These are phyloP conservation scores for Suillus occidentalis DNA, from an alignment of 768 basidiomycete species.

Conservation along the genomic window DNA sequence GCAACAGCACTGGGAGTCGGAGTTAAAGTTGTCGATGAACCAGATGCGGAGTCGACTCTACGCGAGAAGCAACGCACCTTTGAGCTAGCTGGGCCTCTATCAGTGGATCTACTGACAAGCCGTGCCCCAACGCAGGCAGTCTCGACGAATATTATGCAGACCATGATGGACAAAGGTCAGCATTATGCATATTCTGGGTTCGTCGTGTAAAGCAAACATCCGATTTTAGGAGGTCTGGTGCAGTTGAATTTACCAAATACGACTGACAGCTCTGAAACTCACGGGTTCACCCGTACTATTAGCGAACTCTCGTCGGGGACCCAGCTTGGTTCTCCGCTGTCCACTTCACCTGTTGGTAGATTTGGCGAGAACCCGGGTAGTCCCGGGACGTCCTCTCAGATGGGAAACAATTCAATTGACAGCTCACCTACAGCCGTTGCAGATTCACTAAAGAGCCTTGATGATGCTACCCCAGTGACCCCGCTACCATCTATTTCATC, in stretches of 20 bases:
- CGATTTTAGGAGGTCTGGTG: constrained; percentile 50
- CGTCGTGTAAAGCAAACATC: not conserved
- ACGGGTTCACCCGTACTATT: constrained; percentile 43
- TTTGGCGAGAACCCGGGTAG: constrained; percentile 1
- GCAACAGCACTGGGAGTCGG: constrained; percentile 64
- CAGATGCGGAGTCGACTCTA: constrained; percentile 23
- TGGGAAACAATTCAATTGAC: constrained; percentile 5
- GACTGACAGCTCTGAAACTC: constrained; percentile 30
- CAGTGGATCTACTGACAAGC: constrained; percentile 23
- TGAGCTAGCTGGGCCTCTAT: constrained; percentile 28
- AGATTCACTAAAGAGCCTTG: constrained; percentile 7
- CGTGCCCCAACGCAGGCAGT: constrained; percentile 12
- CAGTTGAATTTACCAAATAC: constrained; percentile 50
- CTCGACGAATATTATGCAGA: constrained; percentile 50
- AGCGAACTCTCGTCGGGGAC: constrained; percentile 42
- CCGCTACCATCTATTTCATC: constrained; percentile 6
- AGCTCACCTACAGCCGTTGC: constrained; percentile 8
- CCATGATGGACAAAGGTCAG: constrained; percentile 64
- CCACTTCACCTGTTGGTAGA: constrained; percentile 6
- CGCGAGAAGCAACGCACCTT: constrained; percentile 19
- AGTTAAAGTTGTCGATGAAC: constrained; percentile 41
- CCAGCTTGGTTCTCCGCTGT: constrained; percentile 26
- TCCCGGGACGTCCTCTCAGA: not conserved
- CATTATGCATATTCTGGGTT: constrained; percentile 1
- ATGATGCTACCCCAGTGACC: not conserved